Evolutionary conservation across 371 early-diverging fungal genomes (phyloP), one percentile per base, ranked within the genome.

Genomic region (Haplosporangium sp.): DNA sequence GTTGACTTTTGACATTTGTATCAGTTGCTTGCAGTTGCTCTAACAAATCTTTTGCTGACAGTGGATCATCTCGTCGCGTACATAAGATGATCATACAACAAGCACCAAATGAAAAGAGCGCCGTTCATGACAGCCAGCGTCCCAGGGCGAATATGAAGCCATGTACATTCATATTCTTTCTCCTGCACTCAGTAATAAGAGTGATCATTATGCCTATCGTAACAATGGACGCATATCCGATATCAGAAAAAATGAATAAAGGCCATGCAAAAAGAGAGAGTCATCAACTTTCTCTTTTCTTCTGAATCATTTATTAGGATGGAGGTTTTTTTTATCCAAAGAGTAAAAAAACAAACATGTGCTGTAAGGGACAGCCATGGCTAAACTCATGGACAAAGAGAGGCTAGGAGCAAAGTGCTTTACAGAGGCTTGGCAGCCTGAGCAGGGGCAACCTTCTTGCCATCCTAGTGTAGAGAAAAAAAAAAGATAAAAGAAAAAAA

Each of bases 361-460:
- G 29, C 29, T 29, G 29, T 29, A 29, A 29, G 29, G 29, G 29
- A 29, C 29, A 29, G 29, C 29, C 56, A n/a, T 56, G n/a, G 1
- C 4, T 43, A 46, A 37, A 47, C 23, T 58, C 59, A n/a, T n/a
- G 56, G 6, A 55, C 37, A 40, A 55, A 55, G n/a, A 55, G 20
- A 38, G 40, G 29, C 29, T 29, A 43, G 61, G 11, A 37, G 20
- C 38, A 18, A 18, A 18, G n/a, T 50, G 50, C 64, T 79, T 79
- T 79, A 79, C 73, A 79, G 73, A 64, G 80, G 69, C 73, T 79
- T 79, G 73, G 73, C 69, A 43, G 66, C 66, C 80, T 79, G 80
- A 47, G 68, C 59, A 47, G 87, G 83, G 61, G 74, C 74, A 57
- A 87, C 82, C 82, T 87, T 87, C 82, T 87, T 86, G 69, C 87